Evolutionary conservation across 352 stramenopile genomes (phyloP).

Genomic region (Blastocystis sp.): DNA sequence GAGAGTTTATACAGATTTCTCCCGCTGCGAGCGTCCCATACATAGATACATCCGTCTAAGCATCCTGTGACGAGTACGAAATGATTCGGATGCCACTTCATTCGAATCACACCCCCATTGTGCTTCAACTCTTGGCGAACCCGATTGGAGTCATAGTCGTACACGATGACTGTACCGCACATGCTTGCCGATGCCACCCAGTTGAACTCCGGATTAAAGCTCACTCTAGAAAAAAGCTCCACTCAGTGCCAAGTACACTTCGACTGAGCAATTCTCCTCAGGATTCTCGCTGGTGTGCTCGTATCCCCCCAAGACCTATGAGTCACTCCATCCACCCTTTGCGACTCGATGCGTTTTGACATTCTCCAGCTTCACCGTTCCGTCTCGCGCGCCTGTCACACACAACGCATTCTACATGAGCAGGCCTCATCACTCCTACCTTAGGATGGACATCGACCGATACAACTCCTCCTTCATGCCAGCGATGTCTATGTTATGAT

Average conservation of each 20-base stretch:
- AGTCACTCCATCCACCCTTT: background rate
- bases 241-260: background rate
- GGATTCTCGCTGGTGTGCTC: background rate
- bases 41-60: conserved; percentile 49
- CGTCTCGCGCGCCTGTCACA: conserved; percentile 19
- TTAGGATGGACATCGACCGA: conserved; percentile 1
- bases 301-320: conserved; percentile 33
- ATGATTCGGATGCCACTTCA: conserved; percentile 34
- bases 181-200: conserved; percentile 51
- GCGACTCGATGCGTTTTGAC: conserved; percentile 24
- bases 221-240: background rate
- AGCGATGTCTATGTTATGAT: conserved; percentile 25
- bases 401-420: background rate
- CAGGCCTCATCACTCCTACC: background rate
- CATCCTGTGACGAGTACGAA: conserved; percentile 44
- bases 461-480: conserved; percentile 25
- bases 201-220: conserved; percentile 36
- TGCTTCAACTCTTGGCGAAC: conserved; percentile 36
- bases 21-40: conserved; percentile 22
- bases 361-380: conserved; percentile 46
- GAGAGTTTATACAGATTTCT: conserved; percentile 3
- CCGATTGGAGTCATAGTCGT: conserved; percentile 39
- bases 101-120: conserved; percentile 21
- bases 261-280: conserved; percentile 30
- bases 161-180: conserved; percentile 36